Evolutionary conservation across 352 stramenopile species (phyloP).

Genomic region (Phytopythium aichiense): DNA sequence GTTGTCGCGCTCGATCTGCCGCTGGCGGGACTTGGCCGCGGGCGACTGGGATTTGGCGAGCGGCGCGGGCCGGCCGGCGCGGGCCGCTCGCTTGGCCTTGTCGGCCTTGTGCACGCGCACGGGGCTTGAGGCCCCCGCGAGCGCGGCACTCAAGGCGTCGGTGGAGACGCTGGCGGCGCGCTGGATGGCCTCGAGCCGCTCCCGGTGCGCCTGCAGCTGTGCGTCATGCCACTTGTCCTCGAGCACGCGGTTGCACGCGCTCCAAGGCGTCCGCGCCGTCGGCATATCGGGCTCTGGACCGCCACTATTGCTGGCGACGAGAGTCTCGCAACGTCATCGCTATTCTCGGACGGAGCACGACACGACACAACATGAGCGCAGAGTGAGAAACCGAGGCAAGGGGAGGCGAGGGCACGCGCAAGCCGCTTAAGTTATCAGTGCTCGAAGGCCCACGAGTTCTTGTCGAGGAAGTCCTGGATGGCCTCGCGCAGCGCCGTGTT

Average conservation of each 20-base stretch:
- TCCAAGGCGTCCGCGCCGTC: slow-evolving; percentile 27
- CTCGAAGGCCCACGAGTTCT: slow-evolving; percentile 77
- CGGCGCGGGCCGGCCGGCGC: slow-evolving; percentile 15
- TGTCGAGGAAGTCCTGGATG: slow-evolving; percentile 73
- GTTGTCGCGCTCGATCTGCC: slow-evolving; percentile 54
- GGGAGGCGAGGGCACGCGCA: no score
- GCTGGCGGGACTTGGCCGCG: slow-evolving; percentile 40
- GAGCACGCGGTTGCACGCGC: slow-evolving; percentile 33
- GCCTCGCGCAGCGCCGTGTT: slow-evolving; percentile 62
- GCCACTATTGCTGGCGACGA: neutral
- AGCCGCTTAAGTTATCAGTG: slow-evolving; percentile 14
- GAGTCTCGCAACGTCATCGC: no score
- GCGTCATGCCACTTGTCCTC: slow-evolving; percentile 39
- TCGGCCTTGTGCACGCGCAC: slow-evolving; percentile 19
- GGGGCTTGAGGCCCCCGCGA: slow-evolving; percentile 18
- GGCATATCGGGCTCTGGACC: slow-evolving; percentile 12
- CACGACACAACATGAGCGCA: neutral
- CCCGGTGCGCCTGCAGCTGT: slow-evolving; percentile 34
- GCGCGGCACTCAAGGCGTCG: slow-evolving; percentile 18
- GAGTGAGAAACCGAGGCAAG: no score
- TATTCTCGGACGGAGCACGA: neutral
- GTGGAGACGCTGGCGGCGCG: slow-evolving; percentile 19
- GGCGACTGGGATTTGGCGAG: slow-evolving; percentile 30
- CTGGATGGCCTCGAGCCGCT: slow-evolving; percentile 46
- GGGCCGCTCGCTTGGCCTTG: neutral